These are phyloP conservation scores for Leccinum arenicola DNA, from an alignment of 768 basidiomycete species.

Conservation along the genomic window DNA sequence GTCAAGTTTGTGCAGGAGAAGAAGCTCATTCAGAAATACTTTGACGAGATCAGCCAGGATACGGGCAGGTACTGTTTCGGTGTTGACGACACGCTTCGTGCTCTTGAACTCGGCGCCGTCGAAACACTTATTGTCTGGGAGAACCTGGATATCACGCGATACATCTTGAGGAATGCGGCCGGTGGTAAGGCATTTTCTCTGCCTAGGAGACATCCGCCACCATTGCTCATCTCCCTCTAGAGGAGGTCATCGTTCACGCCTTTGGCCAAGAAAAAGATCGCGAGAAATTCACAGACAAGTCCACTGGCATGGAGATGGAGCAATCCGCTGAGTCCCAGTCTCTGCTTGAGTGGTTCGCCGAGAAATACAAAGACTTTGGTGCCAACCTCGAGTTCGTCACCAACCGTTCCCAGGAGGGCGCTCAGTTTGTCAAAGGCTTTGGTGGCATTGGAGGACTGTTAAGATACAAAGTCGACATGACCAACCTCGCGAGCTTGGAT, in stretches of 20 bases:
- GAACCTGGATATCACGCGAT: slow-evolving; percentile 88
- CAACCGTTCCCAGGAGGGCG: slow-evolving; percentile 94
- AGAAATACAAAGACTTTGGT: slow-evolving; percentile 98
- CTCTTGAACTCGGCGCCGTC: slow-evolving; percentile 92
- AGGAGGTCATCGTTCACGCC: slow-evolving; percentile 80
- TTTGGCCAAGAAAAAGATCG: slow-evolving; percentile 90
- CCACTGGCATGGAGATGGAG: slow-evolving; percentile 96
- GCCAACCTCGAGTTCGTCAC: slow-evolving; percentile 95
- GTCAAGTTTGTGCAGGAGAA: slow-evolving; percentile 99
- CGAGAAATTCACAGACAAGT: slow-evolving; percentile 94
- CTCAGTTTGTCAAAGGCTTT: slow-evolving; percentile 97
- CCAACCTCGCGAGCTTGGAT: slow-evolving; percentile 68
- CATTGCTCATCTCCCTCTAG: slow-evolving; percentile 35
- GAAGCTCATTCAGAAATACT: slow-evolving; percentile 95
- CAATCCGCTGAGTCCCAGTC: slow-evolving; percentile 75
- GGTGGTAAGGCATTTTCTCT: slow-evolving; percentile 52
- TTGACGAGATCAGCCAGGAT: slow-evolving; percentile 98
- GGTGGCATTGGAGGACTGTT: slow-evolving; percentile 96
- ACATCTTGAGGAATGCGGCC: slow-evolving; percentile 87
- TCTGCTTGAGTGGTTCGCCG: slow-evolving; percentile 97
- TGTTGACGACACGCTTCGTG: slow-evolving; percentile 94
- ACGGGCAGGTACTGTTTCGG: slow-evolving; percentile 97
- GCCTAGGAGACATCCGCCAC: not conserved
- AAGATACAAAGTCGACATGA: slow-evolving; percentile 97
- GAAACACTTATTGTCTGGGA: slow-evolving; percentile 99